Evolutionary conservation across 1,139 yeast species (phyloP).

Genomic region (Keqinozyma sinolaborantium): DNA sequence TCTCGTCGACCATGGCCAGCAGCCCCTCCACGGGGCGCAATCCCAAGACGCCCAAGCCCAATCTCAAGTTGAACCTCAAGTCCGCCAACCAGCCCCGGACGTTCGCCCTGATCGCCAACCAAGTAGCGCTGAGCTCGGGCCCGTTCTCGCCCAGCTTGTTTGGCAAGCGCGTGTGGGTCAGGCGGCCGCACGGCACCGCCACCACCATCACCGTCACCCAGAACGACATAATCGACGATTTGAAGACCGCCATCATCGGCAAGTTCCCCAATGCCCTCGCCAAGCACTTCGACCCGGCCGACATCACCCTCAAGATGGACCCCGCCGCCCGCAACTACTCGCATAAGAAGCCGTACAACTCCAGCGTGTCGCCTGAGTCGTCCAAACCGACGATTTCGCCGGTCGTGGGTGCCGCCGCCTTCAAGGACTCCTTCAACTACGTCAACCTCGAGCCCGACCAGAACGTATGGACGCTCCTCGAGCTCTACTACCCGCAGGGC

Average conservation of each 20-base stretch:
- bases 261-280: constrained; percentile 74
- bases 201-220: constrained; percentile 60
- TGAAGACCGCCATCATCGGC: constrained; percentile 54
- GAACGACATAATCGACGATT: constrained; percentile 66
- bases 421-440: constrained; percentile 12
- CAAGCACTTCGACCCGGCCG: constrained; percentile 65
- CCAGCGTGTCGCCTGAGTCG: constrained; percentile 10
- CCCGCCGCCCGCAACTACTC: constrained; percentile 12
- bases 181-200: constrained; percentile 53
- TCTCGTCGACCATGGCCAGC: not conserved
- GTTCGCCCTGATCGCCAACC: constrained; percentile 9
- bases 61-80: constrained; percentile 11
- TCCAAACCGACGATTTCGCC: constrained; percentile 12
- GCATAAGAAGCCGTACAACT: constrained; percentile 10
- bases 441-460: constrained; percentile 62
- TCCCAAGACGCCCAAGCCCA: not conserved
- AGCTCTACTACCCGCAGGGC: constrained; percentile 60
- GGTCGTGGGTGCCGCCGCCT: constrained; percentile 6
- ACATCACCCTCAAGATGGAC: constrained; percentile 45
- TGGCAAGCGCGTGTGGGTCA: constrained; percentile 61
- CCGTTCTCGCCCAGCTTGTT: constrained; percentile 15
- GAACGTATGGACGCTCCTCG: constrained; percentile 56
- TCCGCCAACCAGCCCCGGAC: constrained; percentile 11
- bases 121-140: constrained; percentile 13
- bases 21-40: not conserved